phyloP scores from a whole-genome alignment of 1,139 yeast genomes.

The Yamadazyma diddensiae region DNA sequence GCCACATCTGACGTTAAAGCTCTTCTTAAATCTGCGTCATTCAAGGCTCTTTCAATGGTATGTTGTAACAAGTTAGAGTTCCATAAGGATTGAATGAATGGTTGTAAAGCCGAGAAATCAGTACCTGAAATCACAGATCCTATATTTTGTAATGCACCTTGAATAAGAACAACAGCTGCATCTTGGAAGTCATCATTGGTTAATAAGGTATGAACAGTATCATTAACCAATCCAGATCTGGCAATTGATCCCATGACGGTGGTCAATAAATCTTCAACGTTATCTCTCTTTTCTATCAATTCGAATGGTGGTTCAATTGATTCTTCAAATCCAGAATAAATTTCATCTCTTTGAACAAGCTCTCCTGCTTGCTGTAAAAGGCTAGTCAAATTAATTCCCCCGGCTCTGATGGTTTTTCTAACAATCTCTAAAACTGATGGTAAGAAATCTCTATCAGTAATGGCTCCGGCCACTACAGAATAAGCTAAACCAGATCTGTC shows the following conservation, averaged over 20 bases:
- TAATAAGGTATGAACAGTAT: conserved; percentile 25
- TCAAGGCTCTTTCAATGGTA: conserved; percentile 24
- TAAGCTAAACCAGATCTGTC: conserved; percentile 35
- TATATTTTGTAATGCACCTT: conserved; percentile 25
- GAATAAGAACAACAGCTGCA: conserved; percentile 23
- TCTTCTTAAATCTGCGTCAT: conserved; percentile 23
- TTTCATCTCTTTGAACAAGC: conserved; percentile 10
- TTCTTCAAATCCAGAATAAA: conserved; percentile 9
- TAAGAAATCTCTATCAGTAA: conserved; percentile 26
- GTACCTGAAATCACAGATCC: conserved; percentile 16
- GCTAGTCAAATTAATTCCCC: conserved; percentile 18
- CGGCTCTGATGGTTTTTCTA: conserved; percentile 20
- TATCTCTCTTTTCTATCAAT: conserved; percentile 25
- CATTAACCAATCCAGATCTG: conserved; percentile 27
- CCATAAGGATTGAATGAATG: conserved; percentile 21
- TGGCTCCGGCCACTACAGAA: conserved; percentile 24
- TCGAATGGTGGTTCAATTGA: conserved; percentile 9
- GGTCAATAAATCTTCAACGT: conserved; percentile 30
- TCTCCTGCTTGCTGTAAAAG: conserved; percentile 20
- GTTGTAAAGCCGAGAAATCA: conserved; percentile 21
- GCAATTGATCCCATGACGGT: conserved; percentile 30
- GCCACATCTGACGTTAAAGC: conserved; percentile 24
- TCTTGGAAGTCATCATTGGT: conserved; percentile 27
- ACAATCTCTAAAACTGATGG: conserved; percentile 26
- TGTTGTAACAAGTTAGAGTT: conserved; percentile 27